Evolutionary conservation across 352 stramenopile genomes (phyloP).

Genomic region (Pythium aquatile): DNA sequence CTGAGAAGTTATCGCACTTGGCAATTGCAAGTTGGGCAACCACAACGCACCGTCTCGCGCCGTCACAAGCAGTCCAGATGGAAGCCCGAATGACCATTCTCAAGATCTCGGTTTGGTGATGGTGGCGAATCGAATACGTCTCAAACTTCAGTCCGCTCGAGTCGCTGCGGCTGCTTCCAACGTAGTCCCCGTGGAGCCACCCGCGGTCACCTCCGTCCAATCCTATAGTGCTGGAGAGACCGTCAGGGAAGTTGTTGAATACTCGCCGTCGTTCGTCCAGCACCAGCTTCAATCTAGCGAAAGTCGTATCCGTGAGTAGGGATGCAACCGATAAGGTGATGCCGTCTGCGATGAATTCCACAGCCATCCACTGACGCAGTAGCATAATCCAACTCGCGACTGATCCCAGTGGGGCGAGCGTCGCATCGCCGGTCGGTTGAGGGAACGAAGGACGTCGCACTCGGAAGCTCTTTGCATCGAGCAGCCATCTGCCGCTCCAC

Average conservation of each 20-base stretch:
- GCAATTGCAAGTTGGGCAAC: conserved; percentile 8
- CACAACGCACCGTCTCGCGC: conserved; percentile 6
- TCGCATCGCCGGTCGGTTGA: background rate
- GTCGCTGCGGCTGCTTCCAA: conserved; percentile 14
- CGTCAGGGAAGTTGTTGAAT: conserved; percentile 34
- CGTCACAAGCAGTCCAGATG: background rate
- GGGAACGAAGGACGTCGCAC: conserved; percentile 16
- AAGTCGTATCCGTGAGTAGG: conserved; percentile 2
- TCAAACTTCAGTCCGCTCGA: conserved; percentile 7
- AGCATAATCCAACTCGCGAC: conserved; percentile 12
- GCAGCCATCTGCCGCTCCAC: conserved; percentile 13
- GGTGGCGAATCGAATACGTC: conserved; percentile 15
- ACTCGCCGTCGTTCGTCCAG: conserved; percentile 31
- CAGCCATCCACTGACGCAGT: conserved; percentile 21
- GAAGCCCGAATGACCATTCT: conserved; percentile 8
- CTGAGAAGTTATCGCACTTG: background rate
- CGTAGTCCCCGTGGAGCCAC: conserved; percentile 31
- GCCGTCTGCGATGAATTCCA: conserved; percentile 22
- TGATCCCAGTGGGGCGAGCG: conserved; percentile 1
- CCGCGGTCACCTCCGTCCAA: conserved; percentile 6
- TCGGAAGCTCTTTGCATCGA: conserved; percentile 15
- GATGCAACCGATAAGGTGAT: conserved; percentile 13
- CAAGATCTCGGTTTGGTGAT: background rate
- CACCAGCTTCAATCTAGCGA: conserved; percentile 21
- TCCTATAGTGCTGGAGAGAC: conserved; percentile 25